Base-by-base conservation (phyloP, 2,329 filamentous ascomycete species). In the Periglandula ipomoeae region DNA sequence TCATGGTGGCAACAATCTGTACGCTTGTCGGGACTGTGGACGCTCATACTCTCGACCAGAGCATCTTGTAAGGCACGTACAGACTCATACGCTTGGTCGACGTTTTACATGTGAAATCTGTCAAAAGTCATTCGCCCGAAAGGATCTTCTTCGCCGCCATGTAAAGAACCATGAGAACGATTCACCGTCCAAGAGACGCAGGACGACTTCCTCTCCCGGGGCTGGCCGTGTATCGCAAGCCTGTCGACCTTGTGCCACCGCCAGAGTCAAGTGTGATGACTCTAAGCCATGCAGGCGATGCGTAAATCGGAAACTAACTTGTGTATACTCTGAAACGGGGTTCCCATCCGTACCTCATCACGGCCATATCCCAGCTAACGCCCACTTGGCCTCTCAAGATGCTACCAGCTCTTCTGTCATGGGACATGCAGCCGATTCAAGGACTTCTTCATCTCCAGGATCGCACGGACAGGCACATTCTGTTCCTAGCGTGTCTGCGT, bases 181-280 rank as follows among this genome's bases (percentile, higher is more conserved):
- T 52, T 65, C 68, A 24, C 65, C 66, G 42, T 74, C 73, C 55
- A 75, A 71, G 55, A 65, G 73, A 30, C 67, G 74, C 32, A 68
- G 72, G 11, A 69, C 69, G 45, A 67, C 68, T 39, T 60, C 70
- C 1, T 70, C 70, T 1, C 70, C 71, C 3, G 70, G 65, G 15
- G 65, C 70, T 2, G 70, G 71, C 19, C 72, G 75, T 11, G 75
- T 79, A 10, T 73, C 70, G 9, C 73, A 77, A 53, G 75, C 75
- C 13, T 79, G 75, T 53, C 68, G 69, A 22, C 63, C 71, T 9
- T 79, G 75, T 53, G 74, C 75, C 3, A 59, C 68, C 17, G 74
- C 75, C 10, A 66, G 75, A 19, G 73, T 79, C 40, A 78, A 78
- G 54, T 79, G 75, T 52, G 74, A 77, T 52, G 75, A 79, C 49